Evolutionary conservation across 495 filamentous ascomycete species (phyloP), one percentile per base, ranked within the genome.

Genomic region (Penicillium cataractarum): DNA sequence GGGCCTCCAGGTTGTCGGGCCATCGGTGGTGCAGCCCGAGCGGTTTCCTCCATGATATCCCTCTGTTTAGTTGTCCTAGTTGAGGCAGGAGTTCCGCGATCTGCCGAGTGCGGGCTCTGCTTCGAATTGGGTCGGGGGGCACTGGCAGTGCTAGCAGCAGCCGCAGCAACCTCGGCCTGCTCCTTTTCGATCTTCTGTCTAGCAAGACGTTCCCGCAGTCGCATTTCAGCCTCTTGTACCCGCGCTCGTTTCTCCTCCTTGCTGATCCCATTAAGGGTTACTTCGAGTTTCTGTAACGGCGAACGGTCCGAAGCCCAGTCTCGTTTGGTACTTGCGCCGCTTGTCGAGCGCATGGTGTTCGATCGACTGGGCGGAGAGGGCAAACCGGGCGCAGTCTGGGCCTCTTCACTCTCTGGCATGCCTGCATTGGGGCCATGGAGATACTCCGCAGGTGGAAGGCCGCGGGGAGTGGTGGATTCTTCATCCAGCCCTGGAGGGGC

Each of bases 251-350:
- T 96, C 69, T 96, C 93, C 68, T 96, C 92, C 73, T 96, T 97
- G 72, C 88, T 96, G 66, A 97, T 93, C 72, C 90, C 91, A 72
- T 86, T 87, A 59, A 97, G 80, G 55, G 92, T 92, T 40, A 89
- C 85, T 77, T 97, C 95, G 56, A 99, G 86, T 74, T 88, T 93
- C 73, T 98, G 95, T 24, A 99, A 78, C 33, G 95, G 95, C 52
- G 93, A 97, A 54, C 91, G 86, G 69, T 93, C 89, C 24, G 86
- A 83, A 56, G 92, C 90, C 77, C 87, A 91, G 44, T 81, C 79
- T 42, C 61, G 73, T 44, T 56, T 71, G 27, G 50, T 49, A 12
- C 35, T 51, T 26, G 74, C 63, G 6, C 70, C 71, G 17, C 66
- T 63, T n/a, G 74, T 67, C 27, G 80, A 78, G 24, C 71, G 76